Conservation (phyloP, 306 rosid genomes). For the Luffa aegyptiaca region DNA sequence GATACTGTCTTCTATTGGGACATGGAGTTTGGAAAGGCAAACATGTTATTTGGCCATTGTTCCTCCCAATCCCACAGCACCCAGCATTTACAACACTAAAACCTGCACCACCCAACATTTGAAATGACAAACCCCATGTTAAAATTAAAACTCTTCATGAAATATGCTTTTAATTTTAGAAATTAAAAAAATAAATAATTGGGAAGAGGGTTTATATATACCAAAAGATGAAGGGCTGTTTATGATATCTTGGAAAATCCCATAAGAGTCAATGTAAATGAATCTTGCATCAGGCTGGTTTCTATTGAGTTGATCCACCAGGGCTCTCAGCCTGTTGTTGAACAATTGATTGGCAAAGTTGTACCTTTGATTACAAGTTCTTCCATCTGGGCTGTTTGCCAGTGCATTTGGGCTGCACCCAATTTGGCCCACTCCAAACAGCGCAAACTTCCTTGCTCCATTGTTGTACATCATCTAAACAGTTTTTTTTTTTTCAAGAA, state of each 20-base stretch:
- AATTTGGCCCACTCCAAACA: slow-evolving; percentile 80
- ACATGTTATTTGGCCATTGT: slow-evolving; percentile 88
- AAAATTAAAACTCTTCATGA: background rate
- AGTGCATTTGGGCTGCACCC: slow-evolving; percentile 81
- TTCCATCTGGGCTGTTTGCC: slow-evolving; percentile 81
- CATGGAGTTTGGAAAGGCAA: slow-evolving; percentile 70
- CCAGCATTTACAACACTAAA: slow-evolving; percentile 59
- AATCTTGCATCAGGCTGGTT: slow-evolving; percentile 45
- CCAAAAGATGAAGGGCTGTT: slow-evolving; percentile 63
- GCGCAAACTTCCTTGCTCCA: slow-evolving; percentile 86
- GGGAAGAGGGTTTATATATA: slow-evolving; percentile 21
- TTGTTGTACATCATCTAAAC: slow-evolving; percentile 44
- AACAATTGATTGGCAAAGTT: slow-evolving; percentile 71
- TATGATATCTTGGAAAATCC: slow-evolving; percentile 60
- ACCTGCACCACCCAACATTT: slow-evolving; percentile 28
- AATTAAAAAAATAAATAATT: too few species aligned
- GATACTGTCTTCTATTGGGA: slow-evolving; percentile 36
- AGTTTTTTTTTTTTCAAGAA: too few species aligned
- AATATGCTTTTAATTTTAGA: too few species aligned
- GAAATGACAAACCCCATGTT: background rate
- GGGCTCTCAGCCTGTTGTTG: slow-evolving; percentile 47
- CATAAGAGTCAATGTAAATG: slow-evolving; percentile 64
- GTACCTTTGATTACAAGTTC: slow-evolving; percentile 52
- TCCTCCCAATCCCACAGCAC: slow-evolving; percentile 92
- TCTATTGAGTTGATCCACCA: slow-evolving; percentile 58